These are phyloP conservation scores for Mycena kentingensis DNA, from an alignment of 768 basidiomycete genomes.

Conservation along the genomic window DNA sequence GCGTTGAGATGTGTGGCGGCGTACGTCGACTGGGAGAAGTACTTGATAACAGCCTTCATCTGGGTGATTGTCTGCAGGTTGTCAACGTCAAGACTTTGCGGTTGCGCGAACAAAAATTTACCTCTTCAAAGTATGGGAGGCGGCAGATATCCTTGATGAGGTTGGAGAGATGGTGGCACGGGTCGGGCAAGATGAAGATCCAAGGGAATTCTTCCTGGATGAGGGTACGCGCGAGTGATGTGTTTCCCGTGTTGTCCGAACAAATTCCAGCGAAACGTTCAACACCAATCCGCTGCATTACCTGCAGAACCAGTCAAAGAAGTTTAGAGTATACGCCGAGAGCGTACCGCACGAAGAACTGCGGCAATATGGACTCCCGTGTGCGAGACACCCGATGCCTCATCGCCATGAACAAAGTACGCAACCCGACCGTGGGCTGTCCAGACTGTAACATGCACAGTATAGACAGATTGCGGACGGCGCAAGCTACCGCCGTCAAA, in stretches of 20 bases:
- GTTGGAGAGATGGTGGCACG: constrained; percentile 22
- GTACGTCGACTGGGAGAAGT: constrained; percentile 17
- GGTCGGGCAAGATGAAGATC: constrained; percentile 23
- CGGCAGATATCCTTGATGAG: constrained; percentile 18
- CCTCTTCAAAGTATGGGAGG: constrained; percentile 11
- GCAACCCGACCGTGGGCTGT: constrained; percentile 4
- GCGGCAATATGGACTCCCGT: constrained; percentile 22
- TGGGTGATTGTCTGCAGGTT: neutral
- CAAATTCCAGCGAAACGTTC: constrained; percentile 15
- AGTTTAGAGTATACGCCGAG: neutral
- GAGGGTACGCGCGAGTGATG: constrained; percentile 6
- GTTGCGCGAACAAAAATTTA: neutral
- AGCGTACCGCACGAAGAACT: constrained; percentile 9
- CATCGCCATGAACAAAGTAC: constrained; percentile 25
- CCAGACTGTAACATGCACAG: constrained; percentile 21
- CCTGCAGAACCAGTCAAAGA: constrained; percentile 6
- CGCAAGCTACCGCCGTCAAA: constrained; percentile 25
- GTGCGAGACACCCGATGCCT: constrained; percentile 25
- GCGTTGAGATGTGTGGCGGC: constrained; percentile 13
- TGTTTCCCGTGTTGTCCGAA: constrained; percentile 30
- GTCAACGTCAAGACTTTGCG: neutral
- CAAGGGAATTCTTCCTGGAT: constrained; percentile 10
- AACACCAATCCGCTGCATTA: constrained; percentile 20
- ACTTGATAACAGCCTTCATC: constrained; percentile 8
- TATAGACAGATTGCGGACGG: constrained; percentile 20